Base-by-base conservation (phyloP, 495 filamentous ascomycete species). In the Penicillium coprophilum region DNA sequence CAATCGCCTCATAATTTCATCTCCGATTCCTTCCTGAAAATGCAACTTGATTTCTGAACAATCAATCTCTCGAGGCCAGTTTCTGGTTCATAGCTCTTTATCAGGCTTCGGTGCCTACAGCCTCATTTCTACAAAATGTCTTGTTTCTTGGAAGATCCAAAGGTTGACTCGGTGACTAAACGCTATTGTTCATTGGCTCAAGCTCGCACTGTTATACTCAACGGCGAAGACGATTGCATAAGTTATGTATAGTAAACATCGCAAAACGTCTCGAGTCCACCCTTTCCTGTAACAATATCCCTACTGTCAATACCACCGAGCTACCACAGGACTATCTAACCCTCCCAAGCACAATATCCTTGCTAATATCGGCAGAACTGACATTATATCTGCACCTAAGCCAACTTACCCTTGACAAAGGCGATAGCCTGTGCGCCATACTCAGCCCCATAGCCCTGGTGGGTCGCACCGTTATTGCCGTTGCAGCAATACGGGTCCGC, bases 401-500 rank as follows among this genome's bases (percentile, higher is more conserved):
- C 58, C 6, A 84, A 50, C 56, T 80, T 80, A 58, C 62, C 65
- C 62, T 80, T 80, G 58, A 84, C 71, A 49, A 87, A 87, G 8
- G 70, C 58, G 6, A 85, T 62, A 8, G 83, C 83, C 58, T 77
- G 71, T 46, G 75, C 61, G n/a, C 83, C 83, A 64, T 87, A 87
- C 61, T 82, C 77, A 49, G 63, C 66, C 32, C 78, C 82, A 57
- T 87, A 87, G 11, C 78, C 76, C 65, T 85, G 77, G 65, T 86
- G 84, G 6, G 77, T 77, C 52, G 74, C 73, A 6, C 73, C 74
- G 59, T 85, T 70, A 67, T 68, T 85, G 50, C 84, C 83, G 45
- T 78, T 84, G 73, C 82, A 85, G 76, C 83, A 87, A 67, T 84
- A 85, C 10, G 83, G 84, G 66, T 87, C 84, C 6, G 80, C 56